These are phyloP conservation scores for Margaritispora aquatica DNA, from an alignment of 495 filamentous ascomycete genomes.

Conservation along the genomic window DNA sequence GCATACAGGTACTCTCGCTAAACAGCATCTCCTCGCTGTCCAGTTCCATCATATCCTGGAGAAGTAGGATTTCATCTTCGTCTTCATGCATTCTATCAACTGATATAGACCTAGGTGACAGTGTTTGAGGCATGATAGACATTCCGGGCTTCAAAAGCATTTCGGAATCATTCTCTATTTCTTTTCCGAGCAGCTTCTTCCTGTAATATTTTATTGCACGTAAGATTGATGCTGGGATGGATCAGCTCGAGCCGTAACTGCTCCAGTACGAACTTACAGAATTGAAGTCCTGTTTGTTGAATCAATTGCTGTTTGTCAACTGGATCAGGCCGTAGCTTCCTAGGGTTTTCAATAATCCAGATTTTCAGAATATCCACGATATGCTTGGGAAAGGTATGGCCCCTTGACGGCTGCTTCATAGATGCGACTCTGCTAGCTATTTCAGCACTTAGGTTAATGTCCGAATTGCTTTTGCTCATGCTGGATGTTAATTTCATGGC, in stretches of 20 bases:
- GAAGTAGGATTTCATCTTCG: constrained; percentile 1
- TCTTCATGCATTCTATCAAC: background rate
- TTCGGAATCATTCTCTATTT: background rate
- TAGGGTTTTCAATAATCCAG: background rate
- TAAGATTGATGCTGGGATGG: background rate
- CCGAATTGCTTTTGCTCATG: no score
- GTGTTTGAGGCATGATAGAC: background rate
- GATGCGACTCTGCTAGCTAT: no score
- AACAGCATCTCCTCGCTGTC: background rate
- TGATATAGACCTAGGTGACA: background rate
- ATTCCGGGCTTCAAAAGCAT: background rate
- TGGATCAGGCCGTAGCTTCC: background rate
- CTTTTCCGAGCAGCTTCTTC: background rate
- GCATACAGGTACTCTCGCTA: background rate
- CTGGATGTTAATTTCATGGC: no score
- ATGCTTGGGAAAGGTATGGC: background rate
- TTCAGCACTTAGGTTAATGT: no score
- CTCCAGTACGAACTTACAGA: no score
- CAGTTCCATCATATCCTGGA: background rate
- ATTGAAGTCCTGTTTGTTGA: background rate
- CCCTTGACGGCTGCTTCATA: background rate
- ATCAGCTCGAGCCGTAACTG: no score
- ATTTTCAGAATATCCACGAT: background rate
- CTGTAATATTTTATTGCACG: background rate
- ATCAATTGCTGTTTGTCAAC: constrained; percentile 1